Evolutionary conservation across 345 rosid genomes (phyloP).

Genomic region (Psidium friedrichsthalianum): DNA sequence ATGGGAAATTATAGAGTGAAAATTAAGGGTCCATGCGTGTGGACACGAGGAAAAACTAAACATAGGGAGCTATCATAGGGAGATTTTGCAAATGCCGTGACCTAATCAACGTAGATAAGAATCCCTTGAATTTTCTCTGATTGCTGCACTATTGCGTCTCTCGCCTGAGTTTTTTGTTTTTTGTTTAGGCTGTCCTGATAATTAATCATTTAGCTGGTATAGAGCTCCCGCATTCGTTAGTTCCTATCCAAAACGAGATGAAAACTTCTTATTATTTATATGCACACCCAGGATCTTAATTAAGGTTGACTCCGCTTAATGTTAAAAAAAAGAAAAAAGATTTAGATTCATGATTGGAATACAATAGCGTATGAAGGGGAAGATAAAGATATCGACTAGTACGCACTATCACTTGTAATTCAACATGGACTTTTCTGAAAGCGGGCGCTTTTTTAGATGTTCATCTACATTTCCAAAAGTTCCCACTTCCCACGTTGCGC

Average conservation of each 20-base stretch:
- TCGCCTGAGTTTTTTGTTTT: rapidly evolving
- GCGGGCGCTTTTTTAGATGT: no score
- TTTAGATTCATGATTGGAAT: neutral
- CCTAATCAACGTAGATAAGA: neutral
- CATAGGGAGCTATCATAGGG: neutral
- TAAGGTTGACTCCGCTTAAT: neutral
- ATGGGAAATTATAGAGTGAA: neutral
- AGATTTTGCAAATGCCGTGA: neutral
- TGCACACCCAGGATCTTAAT: neutral
- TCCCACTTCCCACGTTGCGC: no score
- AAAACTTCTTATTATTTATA: neutral
- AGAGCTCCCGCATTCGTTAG: neutral
- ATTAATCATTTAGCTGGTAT: neutral
- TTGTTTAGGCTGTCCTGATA: neutral
- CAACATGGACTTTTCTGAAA: neutral
- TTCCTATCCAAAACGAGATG: neutral
- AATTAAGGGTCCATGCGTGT: neutral
- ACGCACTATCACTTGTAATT: neutral
- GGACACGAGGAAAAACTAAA: neutral
- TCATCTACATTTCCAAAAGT: no score
- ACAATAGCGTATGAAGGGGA: neutral
- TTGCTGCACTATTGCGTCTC: neutral
- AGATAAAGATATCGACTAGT: neutral
- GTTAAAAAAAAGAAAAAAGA: neutral
- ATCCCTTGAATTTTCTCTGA: neutral